A percentile compares a stretch with the other conserved stretches of the same genome.
phyloP scores from a whole-genome alignment of 208 protist genomes.

The Crithidia mellificae region DNA sequence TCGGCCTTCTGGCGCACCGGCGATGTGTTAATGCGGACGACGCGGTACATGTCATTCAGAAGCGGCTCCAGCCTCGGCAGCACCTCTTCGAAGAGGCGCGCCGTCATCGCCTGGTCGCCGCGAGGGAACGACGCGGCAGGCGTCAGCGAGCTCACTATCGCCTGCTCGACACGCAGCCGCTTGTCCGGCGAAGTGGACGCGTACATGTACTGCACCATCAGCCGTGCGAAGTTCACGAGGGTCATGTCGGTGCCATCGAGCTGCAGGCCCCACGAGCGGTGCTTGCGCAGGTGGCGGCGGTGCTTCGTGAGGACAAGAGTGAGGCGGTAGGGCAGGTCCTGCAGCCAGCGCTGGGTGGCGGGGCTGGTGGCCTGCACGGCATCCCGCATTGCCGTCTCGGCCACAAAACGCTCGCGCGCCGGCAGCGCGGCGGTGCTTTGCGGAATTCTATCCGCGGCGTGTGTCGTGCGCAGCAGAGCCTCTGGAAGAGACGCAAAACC shows the following conservation, averaged over 20 bases:
- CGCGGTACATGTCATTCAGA: slow-evolving; percentile 40
- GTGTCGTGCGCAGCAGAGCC: slow-evolving; percentile 7
- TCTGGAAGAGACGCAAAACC: background rate
- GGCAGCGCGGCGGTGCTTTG: slow-evolving; percentile 24
- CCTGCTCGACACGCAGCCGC: background rate
- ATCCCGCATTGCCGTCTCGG: slow-evolving; percentile 9
- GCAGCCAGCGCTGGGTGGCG: slow-evolving; percentile 33
- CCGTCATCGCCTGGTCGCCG: background rate
- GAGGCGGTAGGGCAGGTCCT: slow-evolving; percentile 33
- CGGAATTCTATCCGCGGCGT: slow-evolving; percentile 2
- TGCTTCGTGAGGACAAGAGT: slow-evolving; percentile 35
- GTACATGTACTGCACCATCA: slow-evolving; percentile 39
- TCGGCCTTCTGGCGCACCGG: slow-evolving; percentile 34
- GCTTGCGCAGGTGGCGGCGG: slow-evolving; percentile 14
- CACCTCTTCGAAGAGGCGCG: slow-evolving; percentile 23
- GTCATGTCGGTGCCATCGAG: slow-evolving; percentile 43
- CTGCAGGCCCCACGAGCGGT: slow-evolving; percentile 42
- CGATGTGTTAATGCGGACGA: slow-evolving; percentile 37
- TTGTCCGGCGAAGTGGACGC: background rate
- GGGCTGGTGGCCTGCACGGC: slow-evolving; percentile 17
- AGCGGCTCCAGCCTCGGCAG: slow-evolving; percentile 20
- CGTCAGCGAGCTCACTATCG: slow-evolving; percentile 19
- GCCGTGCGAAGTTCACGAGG: slow-evolving; percentile 40
- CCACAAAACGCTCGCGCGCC: background rate
- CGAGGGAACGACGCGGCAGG: slow-evolving; percentile 31